Percentiles rank a stretch among this genome's conserved stretches.
Conservation (phyloP, 2,329 filamentous ascomycete species). For the Raffaelea albimanens region DNA sequence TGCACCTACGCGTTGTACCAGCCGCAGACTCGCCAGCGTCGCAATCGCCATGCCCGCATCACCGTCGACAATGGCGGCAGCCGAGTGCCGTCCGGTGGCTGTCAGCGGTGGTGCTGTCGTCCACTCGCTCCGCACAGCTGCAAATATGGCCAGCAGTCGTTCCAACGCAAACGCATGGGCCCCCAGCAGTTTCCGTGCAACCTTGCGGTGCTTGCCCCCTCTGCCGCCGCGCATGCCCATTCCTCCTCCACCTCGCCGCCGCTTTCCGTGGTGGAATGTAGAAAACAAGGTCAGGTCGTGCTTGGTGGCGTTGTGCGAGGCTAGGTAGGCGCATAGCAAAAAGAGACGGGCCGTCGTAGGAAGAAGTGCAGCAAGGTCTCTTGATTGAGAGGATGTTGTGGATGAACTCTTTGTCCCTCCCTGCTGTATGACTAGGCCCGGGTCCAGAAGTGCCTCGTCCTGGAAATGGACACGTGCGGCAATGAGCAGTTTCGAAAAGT, state of each 20-base stretch:
- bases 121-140: constrained; percentile 53
- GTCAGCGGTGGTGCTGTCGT: constrained; percentile 20
- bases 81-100: constrained; percentile 10
- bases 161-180: constrained; percentile 71
- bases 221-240: too few relatives aligned
- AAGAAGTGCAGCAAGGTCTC: constrained; percentile 42
- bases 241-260: constrained; percentile 37
- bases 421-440: constrained; percentile 45
- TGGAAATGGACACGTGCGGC: constrained; percentile 61
- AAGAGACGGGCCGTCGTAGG: constrained; percentile 67
- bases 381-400: constrained; percentile 17
- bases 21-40: constrained; percentile 60
- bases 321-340: constrained; percentile 68
- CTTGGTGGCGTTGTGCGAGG: constrained; percentile 68
- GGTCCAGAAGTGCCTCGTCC: constrained; percentile 60
- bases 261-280: constrained; percentile 50
- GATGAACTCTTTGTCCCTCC: constrained; percentile 29
- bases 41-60: constrained; percentile 58
- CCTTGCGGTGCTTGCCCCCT: constrained; percentile 52
- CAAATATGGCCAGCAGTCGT: constrained; percentile 68
- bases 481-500: constrained; percentile 78
- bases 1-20: constrained; percentile 58
- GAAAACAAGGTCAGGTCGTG: constrained; percentile 69
- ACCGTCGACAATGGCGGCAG: constrained; percentile 31
- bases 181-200: constrained; percentile 66